Percentiles rank a stretch among this genome's conserved stretches.
Conservation (phyloP, 208 protist species). For the Wallacemonas rigidus region DNA sequence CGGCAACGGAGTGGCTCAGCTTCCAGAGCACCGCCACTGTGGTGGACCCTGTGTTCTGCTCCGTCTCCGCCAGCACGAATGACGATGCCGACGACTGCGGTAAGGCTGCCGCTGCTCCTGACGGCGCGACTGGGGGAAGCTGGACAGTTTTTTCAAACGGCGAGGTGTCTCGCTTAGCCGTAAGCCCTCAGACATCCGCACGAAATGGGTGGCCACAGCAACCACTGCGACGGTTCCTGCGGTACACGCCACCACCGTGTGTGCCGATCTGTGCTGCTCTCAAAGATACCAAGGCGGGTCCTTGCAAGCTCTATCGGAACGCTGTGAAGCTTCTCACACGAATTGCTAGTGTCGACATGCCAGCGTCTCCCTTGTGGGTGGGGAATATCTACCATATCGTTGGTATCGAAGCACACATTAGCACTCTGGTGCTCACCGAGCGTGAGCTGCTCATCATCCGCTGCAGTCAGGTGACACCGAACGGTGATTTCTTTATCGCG, state of each 20-base stretch:
- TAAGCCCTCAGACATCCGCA: not conserved
- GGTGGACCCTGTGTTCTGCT: constrained; percentile 40
- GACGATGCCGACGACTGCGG: not conserved
- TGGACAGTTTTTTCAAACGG: constrained; percentile 7
- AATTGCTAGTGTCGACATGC: constrained; percentile 31
- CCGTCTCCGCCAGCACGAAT: not conserved
- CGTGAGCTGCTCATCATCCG: constrained; percentile 64
- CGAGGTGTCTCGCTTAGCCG: not conserved
- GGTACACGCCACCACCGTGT: constrained; percentile 53
- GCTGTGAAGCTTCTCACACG: constrained; percentile 47
- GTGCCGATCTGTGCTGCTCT: constrained; percentile 32
- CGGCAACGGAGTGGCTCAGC: constrained; percentile 25
- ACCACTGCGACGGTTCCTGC: constrained; percentile 53
- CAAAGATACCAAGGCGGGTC: constrained; percentile 9
- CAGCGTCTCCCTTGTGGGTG: constrained; percentile 31
- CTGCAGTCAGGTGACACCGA: constrained; percentile 56
- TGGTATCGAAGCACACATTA: constrained; percentile 59
- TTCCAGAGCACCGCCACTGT: constrained; percentile 43
- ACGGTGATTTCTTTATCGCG: constrained; percentile 65
- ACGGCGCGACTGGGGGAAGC: not conserved
- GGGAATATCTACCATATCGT: constrained; percentile 70
- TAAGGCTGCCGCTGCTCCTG: not conserved
- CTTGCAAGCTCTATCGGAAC: constrained; percentile 29
- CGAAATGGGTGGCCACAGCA: constrained; percentile 13
- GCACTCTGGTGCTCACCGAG: constrained; percentile 52